Base-by-base conservation (phyloP, 345 rosid species). In the Acer campestre region DNA sequence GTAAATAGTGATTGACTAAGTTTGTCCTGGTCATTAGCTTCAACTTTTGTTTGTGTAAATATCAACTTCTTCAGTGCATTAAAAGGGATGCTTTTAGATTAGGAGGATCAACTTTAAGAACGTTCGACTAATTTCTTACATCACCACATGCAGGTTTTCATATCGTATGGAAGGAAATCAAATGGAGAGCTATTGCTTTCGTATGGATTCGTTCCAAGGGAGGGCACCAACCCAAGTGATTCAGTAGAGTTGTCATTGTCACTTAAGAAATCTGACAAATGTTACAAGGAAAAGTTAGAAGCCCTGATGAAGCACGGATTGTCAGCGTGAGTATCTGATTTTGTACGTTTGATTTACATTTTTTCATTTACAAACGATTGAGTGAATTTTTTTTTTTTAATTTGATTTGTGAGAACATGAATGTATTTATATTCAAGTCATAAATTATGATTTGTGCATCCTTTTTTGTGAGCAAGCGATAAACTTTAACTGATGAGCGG, bases 101-200 rank as follows among this genome's bases (percentile, higher is more conserved):
- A 29, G 29, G 12, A 2, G 46, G 22, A 10, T 16, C 11, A 58
- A 61, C 58, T 40, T 1, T 61, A 61, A 16, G 61, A 68, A 13
- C 8, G 27, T 78, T 58, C 67, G 17, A 12, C 13, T 2, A 22
- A 27, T 59, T 66, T 31, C 35, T 65, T 79, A 51, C 67, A 53
- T 75, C 59, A n/a, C 51, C 67, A 81, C 65, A 46, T 85, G 87
- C 94, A 95, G 99, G 98, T 95, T 74, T 95, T 95, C 87, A 92
- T 95, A 87, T 95, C 99, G 16, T 95, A 95, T 80, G 99, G 98
- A 55, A 92, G 84, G 79, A 95, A 95, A 84, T 93, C 97, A 61
- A 95, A 91, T 61, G 98, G 98, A 80, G 99, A 95, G 87, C 89
- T 92, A 67, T 78, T 95, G 82, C 82, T 95, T 49, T 95, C 99